Percentiles rank a stretch among this genome's conserved stretches.
Evolutionary conservation across 1,284 basidiomycete species (phyloP).

Genomic region (Ceratobasidium sp.): DNA sequence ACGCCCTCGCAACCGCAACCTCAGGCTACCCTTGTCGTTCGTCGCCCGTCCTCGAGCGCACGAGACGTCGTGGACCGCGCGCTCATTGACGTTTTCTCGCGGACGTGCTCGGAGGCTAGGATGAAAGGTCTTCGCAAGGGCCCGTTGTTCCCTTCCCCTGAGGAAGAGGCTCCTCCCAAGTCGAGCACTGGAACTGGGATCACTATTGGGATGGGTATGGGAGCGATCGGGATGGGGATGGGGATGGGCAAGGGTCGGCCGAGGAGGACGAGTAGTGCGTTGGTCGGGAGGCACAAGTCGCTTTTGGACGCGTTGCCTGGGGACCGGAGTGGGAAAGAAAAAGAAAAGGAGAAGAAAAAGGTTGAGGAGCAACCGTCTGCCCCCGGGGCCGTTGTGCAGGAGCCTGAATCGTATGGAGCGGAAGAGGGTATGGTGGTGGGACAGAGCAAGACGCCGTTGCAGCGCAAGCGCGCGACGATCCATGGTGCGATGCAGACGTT

Average conservation of each 20-base stretch:
- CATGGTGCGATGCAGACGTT: slow-evolving; percentile 38
- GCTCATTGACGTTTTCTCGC: slow-evolving; percentile 28
- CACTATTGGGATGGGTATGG: neutral
- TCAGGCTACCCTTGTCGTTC: slow-evolving; percentile 69
- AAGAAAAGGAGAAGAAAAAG: slow-evolving; percentile 32
- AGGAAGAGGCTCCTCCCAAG: slow-evolving; percentile 18
- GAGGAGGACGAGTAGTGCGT: slow-evolving; percentile 36
- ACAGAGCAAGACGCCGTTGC: slow-evolving; percentile 36
- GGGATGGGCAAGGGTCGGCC: slow-evolving; percentile 37
- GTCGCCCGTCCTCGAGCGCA: slow-evolving; percentile 75
- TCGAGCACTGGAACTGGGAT: neutral
- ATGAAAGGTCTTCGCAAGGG: slow-evolving; percentile 23
- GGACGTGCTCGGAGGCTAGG: slow-evolving; percentile 26
- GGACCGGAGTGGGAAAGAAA: slow-evolving; percentile 9
- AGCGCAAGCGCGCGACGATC: slow-evolving; percentile 43
- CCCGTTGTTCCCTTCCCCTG: slow-evolving; percentile 24
- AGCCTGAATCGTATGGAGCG: neutral
- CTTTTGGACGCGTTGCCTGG: slow-evolving; percentile 7
- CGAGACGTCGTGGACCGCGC: slow-evolving; percentile 64
- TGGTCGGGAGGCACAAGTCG: slow-evolving; percentile 28
- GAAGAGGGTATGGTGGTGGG: slow-evolving; percentile 3
- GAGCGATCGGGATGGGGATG: neutral
- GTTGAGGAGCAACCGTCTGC: slow-evolving; percentile 8
- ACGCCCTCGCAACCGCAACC: slow-evolving; percentile 1
- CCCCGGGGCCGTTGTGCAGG: neutral